Conservation (phyloP, 2,329 filamentous ascomycete species). For the Paracorniculantispora psalliotae region DNA sequence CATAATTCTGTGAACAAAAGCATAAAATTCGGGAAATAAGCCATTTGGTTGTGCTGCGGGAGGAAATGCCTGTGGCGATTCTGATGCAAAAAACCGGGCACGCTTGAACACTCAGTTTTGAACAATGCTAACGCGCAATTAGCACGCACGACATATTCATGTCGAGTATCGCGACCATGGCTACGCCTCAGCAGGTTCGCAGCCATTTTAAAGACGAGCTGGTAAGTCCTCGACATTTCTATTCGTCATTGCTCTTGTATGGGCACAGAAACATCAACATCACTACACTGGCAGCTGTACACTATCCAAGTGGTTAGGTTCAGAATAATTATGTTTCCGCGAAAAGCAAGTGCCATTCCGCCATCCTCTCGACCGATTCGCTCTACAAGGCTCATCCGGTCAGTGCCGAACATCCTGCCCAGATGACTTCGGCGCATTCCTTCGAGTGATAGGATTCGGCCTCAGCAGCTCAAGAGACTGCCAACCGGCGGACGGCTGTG, state of each 20-base stretch:
- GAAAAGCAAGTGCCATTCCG: not conserved
- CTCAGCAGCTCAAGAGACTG: not conserved
- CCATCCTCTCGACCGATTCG: not conserved
- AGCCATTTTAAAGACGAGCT: slow-evolving; percentile 28
- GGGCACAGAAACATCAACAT: not conserved
- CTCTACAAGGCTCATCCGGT: not conserved
- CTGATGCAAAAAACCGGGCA: too few relatives aligned
- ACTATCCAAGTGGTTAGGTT: not conserved
- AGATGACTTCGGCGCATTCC: not conserved
- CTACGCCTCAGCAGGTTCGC: slow-evolving; percentile 24
- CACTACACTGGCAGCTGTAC: not conserved
- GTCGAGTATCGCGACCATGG: slow-evolving; percentile 26
- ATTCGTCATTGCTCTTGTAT: slow-evolving; percentile 3
- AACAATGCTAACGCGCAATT: not conserved
- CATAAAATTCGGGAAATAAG: too few relatives aligned
- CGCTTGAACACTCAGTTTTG: not conserved
- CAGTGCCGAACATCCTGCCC: too few relatives aligned
- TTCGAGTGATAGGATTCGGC: not conserved
- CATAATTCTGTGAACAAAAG: too few relatives aligned
- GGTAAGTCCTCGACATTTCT: slow-evolving; percentile 23
- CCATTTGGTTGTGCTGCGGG: too few relatives aligned
- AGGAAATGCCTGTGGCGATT: too few relatives aligned
- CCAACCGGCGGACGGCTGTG: not conserved
- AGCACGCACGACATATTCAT: slow-evolving; percentile 1
- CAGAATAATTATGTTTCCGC: not conserved